Percentiles rank a stretch among this genome's conserved stretches.
phyloP scores from a whole-genome alignment of 108 stramenopile species.

The Skeletonema grethae region DNA sequence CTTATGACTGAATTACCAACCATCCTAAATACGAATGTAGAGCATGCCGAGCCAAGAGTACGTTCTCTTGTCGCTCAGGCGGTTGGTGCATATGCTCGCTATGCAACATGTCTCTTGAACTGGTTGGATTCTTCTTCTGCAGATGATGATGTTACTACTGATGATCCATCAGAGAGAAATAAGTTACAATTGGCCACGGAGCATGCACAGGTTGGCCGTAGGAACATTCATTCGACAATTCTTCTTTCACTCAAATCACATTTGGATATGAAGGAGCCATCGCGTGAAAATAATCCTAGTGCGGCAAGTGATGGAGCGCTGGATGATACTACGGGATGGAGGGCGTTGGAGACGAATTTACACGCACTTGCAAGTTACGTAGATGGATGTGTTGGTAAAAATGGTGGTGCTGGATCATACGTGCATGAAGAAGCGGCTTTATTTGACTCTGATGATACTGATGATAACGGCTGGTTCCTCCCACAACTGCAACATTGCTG shows the following conservation, averaged over 20 bases:
- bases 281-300: conserved; percentile 5
- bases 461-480: conserved; percentile 34
- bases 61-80: conserved; percentile 80
- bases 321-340: conserved; percentile 98
- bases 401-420: conserved; percentile 46
- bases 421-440: conserved; percentile 25
- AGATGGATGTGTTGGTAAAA: conserved; percentile 52
- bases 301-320: conserved; percentile 80
- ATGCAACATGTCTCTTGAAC: conserved; percentile 48
- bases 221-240: conserved; percentile 18
- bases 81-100: conserved; percentile 67
- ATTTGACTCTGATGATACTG: conserved; percentile 20
- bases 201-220: conserved; percentile 21
- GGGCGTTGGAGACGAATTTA: conserved; percentile 94
- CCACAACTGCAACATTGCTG: conserved; percentile 58
- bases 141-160: not conserved
- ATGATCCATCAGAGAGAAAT: conserved; percentile 11
- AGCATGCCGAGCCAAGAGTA: conserved; percentile 82
- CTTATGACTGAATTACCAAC: conserved; percentile 54
- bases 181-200: conserved; percentile 28
- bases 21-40: conserved; percentile 59
- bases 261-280: conserved; percentile 27
- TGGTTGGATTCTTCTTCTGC: conserved; percentile 11
- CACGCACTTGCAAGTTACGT: conserved; percentile 87
- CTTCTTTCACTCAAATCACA: conserved; percentile 22